phyloP scores from a whole-genome alignment of 208 protist species.

The Crithidia bombi region DNA sequence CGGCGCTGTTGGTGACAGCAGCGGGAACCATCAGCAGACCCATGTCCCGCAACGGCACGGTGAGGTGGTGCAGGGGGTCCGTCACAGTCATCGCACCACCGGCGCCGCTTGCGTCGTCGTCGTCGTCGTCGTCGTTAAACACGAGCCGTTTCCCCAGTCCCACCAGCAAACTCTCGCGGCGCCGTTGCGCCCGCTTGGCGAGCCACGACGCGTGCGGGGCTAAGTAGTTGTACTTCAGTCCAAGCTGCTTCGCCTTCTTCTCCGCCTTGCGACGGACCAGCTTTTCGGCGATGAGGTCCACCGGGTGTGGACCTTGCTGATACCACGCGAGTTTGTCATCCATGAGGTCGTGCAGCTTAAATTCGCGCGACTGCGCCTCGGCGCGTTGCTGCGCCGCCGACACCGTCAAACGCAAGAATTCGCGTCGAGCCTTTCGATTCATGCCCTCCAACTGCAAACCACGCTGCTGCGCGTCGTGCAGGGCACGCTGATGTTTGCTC shows the following conservation, averaged over 20 bases:
- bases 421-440: slow-evolving; percentile 78
- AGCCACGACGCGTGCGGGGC: slow-evolving; percentile 88
- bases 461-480: slow-evolving; percentile 60
- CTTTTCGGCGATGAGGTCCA: slow-evolving; percentile 87
- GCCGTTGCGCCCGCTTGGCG: slow-evolving; percentile 64
- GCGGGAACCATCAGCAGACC: slow-evolving; percentile 25
- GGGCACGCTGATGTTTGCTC: slow-evolving; percentile 81
- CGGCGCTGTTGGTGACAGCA: background rate
- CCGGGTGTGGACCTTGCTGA: slow-evolving; percentile 86
- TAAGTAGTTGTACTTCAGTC: slow-evolving; percentile 87
- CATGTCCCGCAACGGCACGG: slow-evolving; percentile 44
- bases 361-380: slow-evolving; percentile 61
- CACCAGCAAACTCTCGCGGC: slow-evolving; percentile 69
- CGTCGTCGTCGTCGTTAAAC: slow-evolving; percentile 56
- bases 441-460: slow-evolving; percentile 84
- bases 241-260: slow-evolving; percentile 82
- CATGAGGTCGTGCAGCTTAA: slow-evolving; percentile 87
- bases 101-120: background rate
- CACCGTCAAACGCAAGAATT: slow-evolving; percentile 79
- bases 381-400: slow-evolving; percentile 62
- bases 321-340: slow-evolving; percentile 87
- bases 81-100: slow-evolving; percentile 27
- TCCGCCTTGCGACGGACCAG: slow-evolving; percentile 79
- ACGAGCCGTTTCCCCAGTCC: slow-evolving; percentile 71
- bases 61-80: slow-evolving; percentile 54